Conservation (phyloP, 352 stramenopile species). For the Pythium aquatile region DNA sequence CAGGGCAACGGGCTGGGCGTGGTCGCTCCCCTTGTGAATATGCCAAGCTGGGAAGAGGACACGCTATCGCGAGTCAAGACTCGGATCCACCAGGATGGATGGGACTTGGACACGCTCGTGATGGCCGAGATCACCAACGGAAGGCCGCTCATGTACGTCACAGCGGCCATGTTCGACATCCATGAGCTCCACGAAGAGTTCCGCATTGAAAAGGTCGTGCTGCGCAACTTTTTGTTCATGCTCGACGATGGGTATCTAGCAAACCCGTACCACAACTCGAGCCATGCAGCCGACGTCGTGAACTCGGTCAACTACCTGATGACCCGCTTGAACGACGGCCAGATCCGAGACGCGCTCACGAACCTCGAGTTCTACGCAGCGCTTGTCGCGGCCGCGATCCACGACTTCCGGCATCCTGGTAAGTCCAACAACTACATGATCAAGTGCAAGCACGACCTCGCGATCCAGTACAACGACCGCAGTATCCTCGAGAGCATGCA, state of each 20-base stretch:
- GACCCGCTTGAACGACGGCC: conserved; percentile 57
- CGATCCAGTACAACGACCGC: conserved; percentile 82
- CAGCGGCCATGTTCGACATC: conserved; percentile 71
- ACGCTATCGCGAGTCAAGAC: conserved; percentile 44
- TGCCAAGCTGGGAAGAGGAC: conserved; percentile 63
- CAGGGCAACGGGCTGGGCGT: conserved; percentile 19
- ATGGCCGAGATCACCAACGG: conserved; percentile 68
- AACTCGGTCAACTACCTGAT: conserved; percentile 86
- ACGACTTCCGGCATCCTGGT: conserved; percentile 83
- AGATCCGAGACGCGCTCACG: conserved; percentile 71
- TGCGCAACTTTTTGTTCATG: conserved; percentile 80
- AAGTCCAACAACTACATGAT: conserved; percentile 88
- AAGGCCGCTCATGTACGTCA: conserved; percentile 77
- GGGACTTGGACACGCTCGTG: conserved; percentile 68
- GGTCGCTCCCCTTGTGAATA: conserved; percentile 44
- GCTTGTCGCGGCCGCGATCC: conserved; percentile 76
- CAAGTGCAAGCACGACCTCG: conserved; percentile 72
- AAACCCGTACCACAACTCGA: conserved; percentile 84
- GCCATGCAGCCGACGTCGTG: conserved; percentile 73
- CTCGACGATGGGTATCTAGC: conserved; percentile 72
- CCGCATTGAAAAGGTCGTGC: conserved; percentile 63
- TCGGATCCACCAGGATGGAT: conserved; percentile 61
- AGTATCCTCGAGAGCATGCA: conserved; percentile 88
- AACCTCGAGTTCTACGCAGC: conserved; percentile 81
- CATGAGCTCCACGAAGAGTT: conserved; percentile 80